Evolutionary conservation across 2,329 filamentous ascomycete genomes (phyloP).

Genomic region (Colletotrichum sp.): DNA sequence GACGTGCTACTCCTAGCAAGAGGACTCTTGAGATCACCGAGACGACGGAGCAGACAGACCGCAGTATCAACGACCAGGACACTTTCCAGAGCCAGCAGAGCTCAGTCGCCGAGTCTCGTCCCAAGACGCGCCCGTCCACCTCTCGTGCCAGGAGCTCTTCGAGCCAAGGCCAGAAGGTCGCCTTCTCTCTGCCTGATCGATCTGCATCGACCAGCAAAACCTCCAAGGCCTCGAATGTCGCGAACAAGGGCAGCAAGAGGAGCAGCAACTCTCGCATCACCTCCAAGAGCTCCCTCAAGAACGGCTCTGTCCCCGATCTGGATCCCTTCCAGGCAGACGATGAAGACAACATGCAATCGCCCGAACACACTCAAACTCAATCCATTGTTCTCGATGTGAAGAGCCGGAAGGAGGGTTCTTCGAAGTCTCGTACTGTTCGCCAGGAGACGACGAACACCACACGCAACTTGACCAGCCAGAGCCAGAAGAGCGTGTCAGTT

Average conservation of each 20-base stretch:
- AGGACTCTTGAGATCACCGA: constrained; percentile 32
- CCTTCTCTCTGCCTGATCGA: constrained; percentile 46
- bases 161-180: constrained; percentile 39
- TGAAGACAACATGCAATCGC: constrained; percentile 25
- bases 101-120: constrained; percentile 6
- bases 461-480: constrained; percentile 24
- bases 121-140: constrained; percentile 26
- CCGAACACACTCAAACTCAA: constrained; percentile 27
- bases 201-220: constrained; percentile 27
- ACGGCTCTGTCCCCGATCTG: not conserved
- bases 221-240: constrained; percentile 34
- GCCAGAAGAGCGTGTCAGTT: constrained; percentile 6
- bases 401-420: constrained; percentile 5
- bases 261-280: constrained; percentile 27
- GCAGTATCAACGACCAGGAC: constrained; percentile 22
- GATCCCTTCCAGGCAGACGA: constrained; percentile 25
- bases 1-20: constrained; percentile 34
- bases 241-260: constrained; percentile 49
- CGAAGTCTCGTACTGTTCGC: constrained; percentile 10
- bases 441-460: constrained; percentile 20
- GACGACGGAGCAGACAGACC: constrained; percentile 30
- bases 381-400: constrained; percentile 26
- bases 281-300: constrained; percentile 20
- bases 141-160: constrained; percentile 6
- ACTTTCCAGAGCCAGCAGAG: constrained; percentile 27